These are phyloP conservation scores for Datura wrightii DNA, from an alignment of 257 asterid species.

Conservation along the genomic window DNA sequence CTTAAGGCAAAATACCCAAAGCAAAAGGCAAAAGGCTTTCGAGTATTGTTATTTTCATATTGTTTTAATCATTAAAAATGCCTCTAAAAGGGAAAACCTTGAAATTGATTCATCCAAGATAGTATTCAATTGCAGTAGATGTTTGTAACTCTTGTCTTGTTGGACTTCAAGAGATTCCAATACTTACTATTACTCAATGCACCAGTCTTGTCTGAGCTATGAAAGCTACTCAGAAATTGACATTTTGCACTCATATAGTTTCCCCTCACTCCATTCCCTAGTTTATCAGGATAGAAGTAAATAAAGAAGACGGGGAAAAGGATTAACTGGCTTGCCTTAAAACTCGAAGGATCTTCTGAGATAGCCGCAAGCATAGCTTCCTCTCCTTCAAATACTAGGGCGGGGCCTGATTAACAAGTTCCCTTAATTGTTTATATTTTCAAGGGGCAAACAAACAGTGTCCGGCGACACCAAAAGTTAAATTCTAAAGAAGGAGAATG, in stretches of 20 bases:
- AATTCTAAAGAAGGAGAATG: background rate
- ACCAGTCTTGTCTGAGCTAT: background rate
- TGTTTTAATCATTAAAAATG: background rate
- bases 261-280: background rate
- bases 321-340: slow-evolving; percentile 61
- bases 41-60: background rate
- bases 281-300: slow-evolving; percentile 15
- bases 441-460: background rate
- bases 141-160: background rate
- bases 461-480: background rate
- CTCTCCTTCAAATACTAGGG: slow-evolving; percentile 96
- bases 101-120: background rate
- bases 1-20: background rate
- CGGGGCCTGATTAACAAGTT: slow-evolving; percentile 63
- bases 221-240: background rate
- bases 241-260: background rate
- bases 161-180: background rate
- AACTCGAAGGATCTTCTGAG: slow-evolving; percentile 73
- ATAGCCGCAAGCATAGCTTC: slow-evolving; percentile 91
- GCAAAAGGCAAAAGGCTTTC: background rate
- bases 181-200: background rate
- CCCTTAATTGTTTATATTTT: background rate
- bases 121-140: background rate
- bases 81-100: background rate
- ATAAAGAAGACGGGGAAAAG: background rate